A percentile compares a stretch with the other conserved stretches of the same genome.
These are phyloP conservation scores for Mikania micrantha DNA, from an alignment of 129 eudicot species.

Conservation along the genomic window DNA sequence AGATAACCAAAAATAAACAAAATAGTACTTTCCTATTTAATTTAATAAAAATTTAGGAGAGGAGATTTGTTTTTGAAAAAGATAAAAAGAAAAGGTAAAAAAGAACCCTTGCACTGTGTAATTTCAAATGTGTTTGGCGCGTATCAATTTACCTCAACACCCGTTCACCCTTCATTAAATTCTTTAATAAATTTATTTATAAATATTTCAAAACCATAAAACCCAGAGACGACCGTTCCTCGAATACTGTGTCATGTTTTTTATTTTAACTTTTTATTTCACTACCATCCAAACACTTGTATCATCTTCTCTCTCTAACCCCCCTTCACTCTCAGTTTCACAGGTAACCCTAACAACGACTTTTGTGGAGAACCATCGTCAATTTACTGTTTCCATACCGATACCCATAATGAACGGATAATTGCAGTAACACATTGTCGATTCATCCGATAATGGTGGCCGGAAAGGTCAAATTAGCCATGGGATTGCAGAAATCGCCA, in stretches of 20 bases:
- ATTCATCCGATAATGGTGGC: constrained; percentile 46
- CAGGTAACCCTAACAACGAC: constrained; percentile 30
- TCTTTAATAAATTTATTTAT: background rate
- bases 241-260: constrained; percentile 30
- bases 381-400: background rate
- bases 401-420: constrained; percentile 13
- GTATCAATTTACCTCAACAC: background rate
- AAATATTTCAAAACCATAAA: constrained; percentile 27
- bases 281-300: constrained; percentile 13
- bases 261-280: background rate
- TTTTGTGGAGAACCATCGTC: constrained; percentile 10
- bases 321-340: constrained; percentile 14
- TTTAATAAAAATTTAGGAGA: too few relatives aligned
- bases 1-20: too few relatives aligned
- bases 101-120: too few relatives aligned
- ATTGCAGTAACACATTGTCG: background rate
- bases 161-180: background rate
- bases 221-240: constrained; percentile 66
- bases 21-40: too few relatives aligned
- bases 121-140: background rate
- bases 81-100: too few relatives aligned
- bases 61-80: too few relatives aligned
- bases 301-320: background rate
- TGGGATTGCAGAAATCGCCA: constrained; percentile 63
- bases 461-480: constrained; percentile 69